phyloP scores from a whole-genome alignment of 2,329 filamentous ascomycete genomes.

The Geosmithia putterillii region DNA sequence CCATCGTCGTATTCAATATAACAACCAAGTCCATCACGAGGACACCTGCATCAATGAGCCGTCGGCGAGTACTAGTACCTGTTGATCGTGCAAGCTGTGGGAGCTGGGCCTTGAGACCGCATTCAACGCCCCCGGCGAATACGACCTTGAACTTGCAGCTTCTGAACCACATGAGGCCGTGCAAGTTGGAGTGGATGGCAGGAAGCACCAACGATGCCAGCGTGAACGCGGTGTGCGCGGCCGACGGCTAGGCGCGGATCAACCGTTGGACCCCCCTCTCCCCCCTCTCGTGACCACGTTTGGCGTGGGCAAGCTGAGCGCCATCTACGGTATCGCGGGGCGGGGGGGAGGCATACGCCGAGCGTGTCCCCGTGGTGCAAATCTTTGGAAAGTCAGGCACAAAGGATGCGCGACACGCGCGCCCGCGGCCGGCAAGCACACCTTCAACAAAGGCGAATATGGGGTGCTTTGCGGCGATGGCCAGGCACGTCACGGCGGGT shows the following conservation, averaged over 20 bases:
- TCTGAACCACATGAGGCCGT: slow-evolving; percentile 22
- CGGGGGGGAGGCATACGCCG: slow-evolving; percentile 43
- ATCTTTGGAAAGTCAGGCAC: slow-evolving; percentile 41
- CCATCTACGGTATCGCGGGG: slow-evolving; percentile 47
- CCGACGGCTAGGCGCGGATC: slow-evolving; percentile 44
- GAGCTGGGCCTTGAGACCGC: slow-evolving; percentile 47
- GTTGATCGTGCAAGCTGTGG: slow-evolving; percentile 42
- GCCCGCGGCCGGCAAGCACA: slow-evolving; percentile 44
- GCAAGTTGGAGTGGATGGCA: slow-evolving; percentile 27
- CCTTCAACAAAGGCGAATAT: slow-evolving; percentile 41
- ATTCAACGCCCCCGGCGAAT: slow-evolving; percentile 34
- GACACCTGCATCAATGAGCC: slow-evolving; percentile 1
- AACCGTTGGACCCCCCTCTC: no score
- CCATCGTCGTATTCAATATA: background rate
- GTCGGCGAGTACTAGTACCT: no score
- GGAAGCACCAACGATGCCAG: slow-evolving; percentile 48
- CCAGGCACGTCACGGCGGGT: slow-evolving; percentile 34
- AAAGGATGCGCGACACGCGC: slow-evolving; percentile 24
- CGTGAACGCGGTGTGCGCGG: slow-evolving; percentile 43
- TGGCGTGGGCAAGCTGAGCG: slow-evolving; percentile 45
- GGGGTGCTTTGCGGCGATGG: slow-evolving; percentile 36
- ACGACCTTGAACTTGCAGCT: slow-evolving; percentile 22
- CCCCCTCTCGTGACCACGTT: slow-evolving; percentile 44
- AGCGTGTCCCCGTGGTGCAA: slow-evolving; percentile 42
- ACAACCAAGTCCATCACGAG: background rate